Base-by-base conservation (phyloP, 257 asterid species). In the Solanum piurae region DNA sequence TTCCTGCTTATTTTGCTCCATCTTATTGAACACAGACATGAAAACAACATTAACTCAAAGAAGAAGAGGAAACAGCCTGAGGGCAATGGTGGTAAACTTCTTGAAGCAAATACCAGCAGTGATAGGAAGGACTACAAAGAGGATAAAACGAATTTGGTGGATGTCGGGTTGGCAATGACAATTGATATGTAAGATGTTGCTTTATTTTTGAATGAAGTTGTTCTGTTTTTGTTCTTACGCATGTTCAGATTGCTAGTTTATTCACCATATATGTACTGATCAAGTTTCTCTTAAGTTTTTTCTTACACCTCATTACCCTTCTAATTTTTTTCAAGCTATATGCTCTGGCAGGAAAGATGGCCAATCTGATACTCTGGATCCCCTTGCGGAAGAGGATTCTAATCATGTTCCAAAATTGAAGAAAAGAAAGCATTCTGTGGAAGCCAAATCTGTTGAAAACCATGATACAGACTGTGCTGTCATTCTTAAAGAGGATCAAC, bases 31-130 rank as follows among this genome's bases (percentile, higher is more conserved):
- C 71, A 90, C 82, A 89, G 66, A 23, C 72, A 79, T 29, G 89
- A 58, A 74, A 87, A 77, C 60, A 80, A 29, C 27, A 76, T 62
- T 37, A 92, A 89, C 62, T 64, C 91, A 18, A 93, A 89, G 87
- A 93, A 89, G 93, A 96, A 94, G 92, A 92, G 98, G 89, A 95
- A 92, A 89, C 89, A 86, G 44, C 72, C 90, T 60, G 88, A 85
- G 64, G 92, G 71, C 12, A 82, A 82, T 82, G 31, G 89, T 86
- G 89, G 62, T 87, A 92, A 91, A 87, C 87, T 69, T 83, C 52
- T 83, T 75, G 91, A 86, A 88, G 86, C 74, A 25, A 89, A 87
- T 85, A 83, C 73, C 88, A 82, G 55, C 85, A 84, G 64, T 76
- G 89, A 89, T 76, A 86, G 34, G 34, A 85, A 75, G 79, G 88